Base-by-base conservation (phyloP, 2,329 filamentous ascomycete species). In the Clarireedia homoeocarpa region DNA sequence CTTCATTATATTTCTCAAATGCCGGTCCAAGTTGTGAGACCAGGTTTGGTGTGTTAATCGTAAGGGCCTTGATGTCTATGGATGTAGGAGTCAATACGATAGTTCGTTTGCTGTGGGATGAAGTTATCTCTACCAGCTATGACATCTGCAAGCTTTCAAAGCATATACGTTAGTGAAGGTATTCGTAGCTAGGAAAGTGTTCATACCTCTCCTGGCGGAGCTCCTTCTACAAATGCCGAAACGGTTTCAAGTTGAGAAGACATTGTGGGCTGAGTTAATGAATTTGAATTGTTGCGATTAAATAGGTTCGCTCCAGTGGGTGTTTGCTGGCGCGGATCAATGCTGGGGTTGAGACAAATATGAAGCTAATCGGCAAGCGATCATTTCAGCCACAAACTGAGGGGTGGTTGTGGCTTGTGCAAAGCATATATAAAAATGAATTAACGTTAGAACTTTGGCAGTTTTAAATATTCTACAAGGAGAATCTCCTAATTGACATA, bases 1-100 rank as follows among this genome's bases (percentile, higher is more conserved):
- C 87, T 74, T 99, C 92, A 67, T 97, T 96, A 80, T 99, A 97
- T 73, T 88, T 90, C 73, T 91, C 79, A 71, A 96, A 95, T 0
- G 94, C 91, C 0, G 91, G 88, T 6, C 79, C 81, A 53, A 96
- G 85, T 61, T 88, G 84, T 58, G 83, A 75, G 55, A 91, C 75
- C 59, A 94, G 76, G 55, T 79, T 75, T 39, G 84, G 81, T 44
- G 84, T 83, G 64, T 87, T 83, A 60, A 82, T 76, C 17, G 91
- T 90, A 45, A 99, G 79, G 51, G 84, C 79, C 73, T 96, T 95
- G 77, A 99, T 95, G 71, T 96, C 94, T 95, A 72, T 60, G 58
- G 49, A 42, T 45, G 20, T 42, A 7, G 15, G 20, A 20, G 5
- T 17, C 34, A 10, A 10, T 24, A 55, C 40, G 42, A 20, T 46